Percentiles rank a stretch among this genome's conserved stretches.
Evolutionary conservation across 163 green algal species (phyloP).

Genomic region (Scenedesmus sp.): DNA sequence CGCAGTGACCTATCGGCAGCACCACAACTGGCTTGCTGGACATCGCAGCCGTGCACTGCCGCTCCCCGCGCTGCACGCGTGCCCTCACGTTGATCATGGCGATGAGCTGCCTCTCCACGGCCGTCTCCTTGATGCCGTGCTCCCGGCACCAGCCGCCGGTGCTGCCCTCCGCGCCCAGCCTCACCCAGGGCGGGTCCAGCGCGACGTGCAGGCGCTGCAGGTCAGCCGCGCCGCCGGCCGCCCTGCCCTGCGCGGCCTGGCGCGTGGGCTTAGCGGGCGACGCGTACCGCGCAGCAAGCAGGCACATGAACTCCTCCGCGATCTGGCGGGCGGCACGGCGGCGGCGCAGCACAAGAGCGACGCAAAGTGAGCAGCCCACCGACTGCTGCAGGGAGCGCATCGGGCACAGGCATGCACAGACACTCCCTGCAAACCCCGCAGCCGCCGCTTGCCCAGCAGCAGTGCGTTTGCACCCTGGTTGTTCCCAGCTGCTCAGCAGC

Average conservation of each 20-base stretch:
- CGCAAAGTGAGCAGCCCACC: neutral
- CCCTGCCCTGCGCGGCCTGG: neutral
- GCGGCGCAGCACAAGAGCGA: neutral
- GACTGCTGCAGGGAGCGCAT: neutral
- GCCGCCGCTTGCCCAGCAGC: too few relatives aligned
- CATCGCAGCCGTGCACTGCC: too few relatives aligned
- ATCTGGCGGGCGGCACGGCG: neutral
- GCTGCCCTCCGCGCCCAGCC: neutral
- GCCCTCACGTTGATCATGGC: slow-evolving; percentile 11
- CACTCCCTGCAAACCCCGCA: too few relatives aligned
- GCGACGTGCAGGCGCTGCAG: neutral
- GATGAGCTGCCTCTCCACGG: neutral
- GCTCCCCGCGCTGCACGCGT: neutral
- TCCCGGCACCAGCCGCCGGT: neutral
- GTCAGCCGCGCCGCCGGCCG: neutral
- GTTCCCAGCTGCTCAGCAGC: neutral
- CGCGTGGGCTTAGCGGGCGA: neutral
- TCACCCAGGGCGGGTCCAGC: neutral
- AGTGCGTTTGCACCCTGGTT: too few relatives aligned
- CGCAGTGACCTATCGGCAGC: too few relatives aligned
- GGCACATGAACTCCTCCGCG: neutral
- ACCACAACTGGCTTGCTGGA: too few relatives aligned
- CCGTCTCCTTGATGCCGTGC: neutral
- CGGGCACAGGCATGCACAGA: too few relatives aligned
- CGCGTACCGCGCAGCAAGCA: neutral